Percentiles rank a stretch among this genome's conserved stretches.
These are phyloP conservation scores for Coemansia reversa DNA, from an alignment of 192 early-diverging fungal genomes.

Conservation along the genomic window DNA sequence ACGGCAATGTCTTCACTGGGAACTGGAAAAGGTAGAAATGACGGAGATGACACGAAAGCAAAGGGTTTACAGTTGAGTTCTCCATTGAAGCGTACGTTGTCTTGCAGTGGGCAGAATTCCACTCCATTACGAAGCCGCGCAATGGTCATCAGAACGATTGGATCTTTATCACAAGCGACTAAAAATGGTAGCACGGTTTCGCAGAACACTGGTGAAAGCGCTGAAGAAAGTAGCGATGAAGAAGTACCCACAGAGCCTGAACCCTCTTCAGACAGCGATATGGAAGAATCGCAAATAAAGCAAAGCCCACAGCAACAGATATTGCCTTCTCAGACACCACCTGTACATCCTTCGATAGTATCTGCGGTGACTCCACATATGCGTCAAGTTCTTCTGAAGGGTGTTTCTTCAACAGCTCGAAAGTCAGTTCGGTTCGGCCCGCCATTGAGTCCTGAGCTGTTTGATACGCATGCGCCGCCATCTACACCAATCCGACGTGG, in stretches of 20 bases:
- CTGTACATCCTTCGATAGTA: no score
- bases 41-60: background rate
- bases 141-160: constrained; percentile 1
- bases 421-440: constrained; percentile 59
- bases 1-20: no score
- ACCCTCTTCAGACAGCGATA: constrained; percentile 20
- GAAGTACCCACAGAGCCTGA: constrained; percentile 40
- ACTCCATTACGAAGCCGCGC: background rate
- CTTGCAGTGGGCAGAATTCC: constrained; percentile 8
- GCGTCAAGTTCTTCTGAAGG: constrained; percentile 4
- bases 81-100: constrained; percentile 41
- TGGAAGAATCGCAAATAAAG: background rate
- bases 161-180: background rate
- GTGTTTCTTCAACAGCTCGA: constrained; percentile 11
- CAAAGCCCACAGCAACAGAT: no score
- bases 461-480: constrained; percentile 56
- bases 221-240: constrained; percentile 7
- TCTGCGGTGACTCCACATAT: constrained; percentile 3
- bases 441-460: constrained; percentile 61
- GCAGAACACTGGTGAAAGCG: background rate
- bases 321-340: no score
- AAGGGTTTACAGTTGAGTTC: constrained; percentile 6
- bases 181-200: background rate
- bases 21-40: no score
- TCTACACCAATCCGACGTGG: constrained; percentile 59